Evolutionary conservation across 108 stramenopile genomes (phyloP), one percentile per base, ranked within the genome.

Genomic region (Aurantiochytrium sp.): DNA sequence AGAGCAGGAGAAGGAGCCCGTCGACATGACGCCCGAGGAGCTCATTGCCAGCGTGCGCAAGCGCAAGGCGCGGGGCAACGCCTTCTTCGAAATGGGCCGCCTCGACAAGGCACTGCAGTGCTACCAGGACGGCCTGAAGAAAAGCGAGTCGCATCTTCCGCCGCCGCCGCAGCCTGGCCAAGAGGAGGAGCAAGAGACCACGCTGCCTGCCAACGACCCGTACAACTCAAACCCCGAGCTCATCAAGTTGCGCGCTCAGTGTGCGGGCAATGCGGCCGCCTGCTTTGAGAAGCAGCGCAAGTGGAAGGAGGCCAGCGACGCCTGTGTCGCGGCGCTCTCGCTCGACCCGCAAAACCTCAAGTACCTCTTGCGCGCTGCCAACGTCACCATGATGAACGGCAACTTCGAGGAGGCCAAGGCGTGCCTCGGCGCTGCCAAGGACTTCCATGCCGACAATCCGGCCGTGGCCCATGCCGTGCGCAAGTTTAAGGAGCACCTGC

Each of bases 211-310:
- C n/a, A 22, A 81, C 45, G 73, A 81, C 45, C 42, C 39, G 39
- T 81, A 81, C 73, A 81, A 81, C 24, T n/a, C 39, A 19, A 81
- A 81, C 73, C 73, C 73, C 17, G 73, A 81, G 10, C 45, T 81
- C 42, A 81, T 81, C 36, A 37, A 81, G 45, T 24, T 81, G 45
- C 73, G 73, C 21, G 73, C 73, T 0, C 42, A 81, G 39, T 48
- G 42, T 48, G 73, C 73, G 10, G 73, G 73, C 10, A 81, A 81
- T 24, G 45, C 45, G 8, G 39, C 73, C 1, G 73, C 73, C n/a
- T 81, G 73, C 45, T 81, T 81, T 30, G 73, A 81, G 45, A 37
- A 42, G 0, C 73, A 48, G 42, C 10, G 24, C 6, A 81, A 81
- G 45, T 81, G 73, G 73, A 81, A 81, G 3, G 73, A 81, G 73